phyloP scores from a whole-genome alignment of 2,329 filamentous ascomycete genomes.

The Aspergillus spinulosporus region DNA sequence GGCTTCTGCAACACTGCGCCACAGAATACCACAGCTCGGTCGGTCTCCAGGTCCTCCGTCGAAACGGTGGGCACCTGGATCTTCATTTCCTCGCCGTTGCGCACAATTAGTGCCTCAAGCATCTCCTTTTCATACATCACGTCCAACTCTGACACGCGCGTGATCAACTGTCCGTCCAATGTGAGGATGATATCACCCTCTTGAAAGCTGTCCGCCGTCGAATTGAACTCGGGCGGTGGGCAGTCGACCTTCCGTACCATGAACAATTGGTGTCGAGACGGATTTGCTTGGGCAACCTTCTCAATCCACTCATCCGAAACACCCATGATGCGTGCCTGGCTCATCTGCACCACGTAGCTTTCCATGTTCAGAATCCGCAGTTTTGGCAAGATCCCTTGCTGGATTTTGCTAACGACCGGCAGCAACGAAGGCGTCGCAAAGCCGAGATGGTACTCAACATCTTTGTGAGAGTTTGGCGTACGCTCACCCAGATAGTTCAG shows the following conservation, averaged over 20 bases:
- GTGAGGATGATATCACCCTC: conserved; percentile 94
- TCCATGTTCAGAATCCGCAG: conserved; percentile 92
- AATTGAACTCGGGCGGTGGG: conserved; percentile 48
- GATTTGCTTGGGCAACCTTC: conserved; percentile 83
- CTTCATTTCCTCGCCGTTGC: conserved; percentile 75
- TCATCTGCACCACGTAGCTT: conserved; percentile 94
- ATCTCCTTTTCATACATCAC: conserved; percentile 90
- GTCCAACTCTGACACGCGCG: conserved; percentile 87
- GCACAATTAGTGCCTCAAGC: conserved; percentile 82
- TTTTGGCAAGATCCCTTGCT: conserved; percentile 73
- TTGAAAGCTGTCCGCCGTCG: conserved; percentile 63
- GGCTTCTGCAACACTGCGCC: conserved; percentile 90
- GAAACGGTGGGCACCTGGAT: conserved; percentile 81
- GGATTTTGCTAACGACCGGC: conserved; percentile 84
- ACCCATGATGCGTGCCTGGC: conserved; percentile 94
- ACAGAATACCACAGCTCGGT: conserved; percentile 90
- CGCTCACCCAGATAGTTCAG: conserved; percentile 94
- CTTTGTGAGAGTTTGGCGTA: conserved; percentile 72
- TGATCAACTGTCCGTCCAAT: conserved; percentile 88
- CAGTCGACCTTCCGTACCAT: conserved; percentile 91
- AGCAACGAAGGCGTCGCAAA: conserved; percentile 84
- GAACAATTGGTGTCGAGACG: conserved; percentile 92
- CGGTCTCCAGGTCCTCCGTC: conserved; percentile 87
- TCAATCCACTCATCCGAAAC: conserved; percentile 95
- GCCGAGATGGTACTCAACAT: conserved; percentile 95